These are phyloP conservation scores for Beauveria pseudobassiana DNA, from an alignment of 2,329 filamentous ascomycete genomes.

Conservation along the genomic window DNA sequence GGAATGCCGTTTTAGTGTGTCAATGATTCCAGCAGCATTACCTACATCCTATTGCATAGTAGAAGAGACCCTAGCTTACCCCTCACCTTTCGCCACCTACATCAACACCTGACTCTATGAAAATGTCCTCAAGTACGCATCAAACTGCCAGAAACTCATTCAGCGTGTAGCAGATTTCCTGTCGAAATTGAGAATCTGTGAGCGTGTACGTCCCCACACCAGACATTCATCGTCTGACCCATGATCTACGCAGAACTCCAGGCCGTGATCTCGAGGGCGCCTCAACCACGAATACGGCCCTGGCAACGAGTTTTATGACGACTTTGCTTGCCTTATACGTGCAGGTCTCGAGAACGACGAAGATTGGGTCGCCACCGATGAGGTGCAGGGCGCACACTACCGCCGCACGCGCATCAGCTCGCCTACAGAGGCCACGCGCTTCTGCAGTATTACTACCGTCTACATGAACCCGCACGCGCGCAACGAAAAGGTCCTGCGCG, in stretches of 20 bases:
- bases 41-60: not conserved
- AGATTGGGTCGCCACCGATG: constrained; percentile 37
- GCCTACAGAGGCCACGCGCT: constrained; percentile 39
- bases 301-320: constrained; percentile 34
- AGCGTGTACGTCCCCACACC: not conserved
- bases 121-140: not conserved
- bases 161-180: not conserved
- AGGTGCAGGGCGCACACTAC: constrained; percentile 38
- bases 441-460: constrained; percentile 49
- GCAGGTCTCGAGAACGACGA: constrained; percentile 29
- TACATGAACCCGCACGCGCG: constrained; percentile 41
- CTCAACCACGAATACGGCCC: constrained; percentile 37
- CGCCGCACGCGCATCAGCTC: constrained; percentile 37
- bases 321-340: constrained; percentile 31
- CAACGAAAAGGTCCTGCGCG: constrained; percentile 35
- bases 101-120: not conserved
- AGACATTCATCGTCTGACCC: not conserved
- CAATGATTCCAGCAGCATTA: not conserved
- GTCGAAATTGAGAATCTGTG: constrained; percentile 3
- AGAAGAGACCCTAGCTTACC: not conserved
- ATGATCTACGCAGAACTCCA: constrained; percentile 29
- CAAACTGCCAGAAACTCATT: constrained; percentile 8
- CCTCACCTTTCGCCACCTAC: constrained; percentile 1
- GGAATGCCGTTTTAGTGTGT: too few relatives aligned
- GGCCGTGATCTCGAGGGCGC: constrained; percentile 35